Base-by-base conservation (phyloP, 352 stramenopile species). In the Phytophthora cactorum region DNA sequence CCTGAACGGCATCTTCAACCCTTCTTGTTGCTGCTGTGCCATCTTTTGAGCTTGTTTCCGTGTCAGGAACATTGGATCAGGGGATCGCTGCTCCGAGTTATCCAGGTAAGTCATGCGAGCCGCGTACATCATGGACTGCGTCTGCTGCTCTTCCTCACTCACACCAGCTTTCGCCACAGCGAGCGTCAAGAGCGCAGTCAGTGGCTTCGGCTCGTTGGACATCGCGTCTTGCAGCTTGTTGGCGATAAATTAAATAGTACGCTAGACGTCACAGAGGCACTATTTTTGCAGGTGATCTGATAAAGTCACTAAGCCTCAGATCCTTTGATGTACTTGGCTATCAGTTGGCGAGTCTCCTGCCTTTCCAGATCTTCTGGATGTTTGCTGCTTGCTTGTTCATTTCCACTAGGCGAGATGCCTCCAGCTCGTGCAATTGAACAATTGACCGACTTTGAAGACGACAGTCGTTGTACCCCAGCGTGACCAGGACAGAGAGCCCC, bases 61-160 rank as follows among this genome's bases (percentile, higher is more conserved):
- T 14, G 84, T 92, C 57, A 93, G 77, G 63, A 95, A 95, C 53
- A 92, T 66, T 8, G 78, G 51, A 45, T 95, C 80, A 3, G 82
- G 82, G 50, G 79, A 59, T 50, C 74, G 72, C 27, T 78, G 66
- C 52, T 87, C 78, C 2, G 62, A 77, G 36, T 78, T 68, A 44
- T 86, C 75, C 10, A 95, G 67, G 52, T 93, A 95, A 45, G 77
- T 90, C 84, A 92, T 92, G 27, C 86, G 86, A 6, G 82, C 82
- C 17, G 82, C 82, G 59, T 92, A 92, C 84, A 95, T 89, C 72
- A 95, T 88, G 11, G 74, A 84, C 15, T 88, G 75, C 6, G 78
- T 84, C 29, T 78, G 71, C 53, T 90, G 79, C 28, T 88, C 76
- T 46, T 89, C 81, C 27, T 75, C 36, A 27, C 38, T 65, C 47